Percentiles rank a stretch among this genome's conserved stretches.
Evolutionary conservation across 352 stramenopile species (phyloP).

Genomic region (Phytophthora cryptogea): DNA sequence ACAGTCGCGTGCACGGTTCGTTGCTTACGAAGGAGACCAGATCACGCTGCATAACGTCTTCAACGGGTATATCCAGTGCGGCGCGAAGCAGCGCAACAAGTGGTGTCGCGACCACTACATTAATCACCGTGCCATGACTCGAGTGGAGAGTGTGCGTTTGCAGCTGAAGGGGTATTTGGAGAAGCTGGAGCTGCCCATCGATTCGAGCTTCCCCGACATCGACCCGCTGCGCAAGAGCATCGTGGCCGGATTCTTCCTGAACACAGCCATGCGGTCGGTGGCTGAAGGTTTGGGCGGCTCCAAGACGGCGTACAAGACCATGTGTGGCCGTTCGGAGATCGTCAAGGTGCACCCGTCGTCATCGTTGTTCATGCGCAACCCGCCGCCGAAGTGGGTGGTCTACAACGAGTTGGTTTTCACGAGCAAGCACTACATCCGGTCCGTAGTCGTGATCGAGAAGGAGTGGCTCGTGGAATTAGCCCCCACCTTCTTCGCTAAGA

Average conservation of each 20-base stretch:
- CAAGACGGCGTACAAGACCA: constrained; percentile 88
- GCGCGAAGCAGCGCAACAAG: constrained; percentile 80
- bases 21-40: constrained; percentile 85
- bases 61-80: constrained; percentile 75
- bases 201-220: constrained; percentile 75
- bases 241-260: constrained; percentile 88
- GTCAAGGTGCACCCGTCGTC: constrained; percentile 91
- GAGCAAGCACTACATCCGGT: constrained; percentile 91
- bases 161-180: constrained; percentile 77
- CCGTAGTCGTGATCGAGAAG: constrained; percentile 88
- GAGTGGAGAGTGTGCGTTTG: constrained; percentile 80
- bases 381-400: constrained; percentile 82
- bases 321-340: constrained; percentile 80
- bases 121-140: constrained; percentile 81
- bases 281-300: constrained; percentile 65
- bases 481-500: constrained; percentile 83
- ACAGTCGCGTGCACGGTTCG: constrained; percentile 76
- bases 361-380: constrained; percentile 89
- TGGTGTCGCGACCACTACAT: constrained; percentile 90
- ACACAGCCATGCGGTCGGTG: constrained; percentile 87
- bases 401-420: constrained; percentile 93
- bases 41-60: constrained; percentile 87
- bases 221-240: constrained; percentile 89
- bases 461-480: constrained; percentile 88
- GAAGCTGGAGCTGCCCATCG: constrained; percentile 68